phyloP scores from a whole-genome alignment of 306 rosid species.

The Inga leiocalycina region DNA sequence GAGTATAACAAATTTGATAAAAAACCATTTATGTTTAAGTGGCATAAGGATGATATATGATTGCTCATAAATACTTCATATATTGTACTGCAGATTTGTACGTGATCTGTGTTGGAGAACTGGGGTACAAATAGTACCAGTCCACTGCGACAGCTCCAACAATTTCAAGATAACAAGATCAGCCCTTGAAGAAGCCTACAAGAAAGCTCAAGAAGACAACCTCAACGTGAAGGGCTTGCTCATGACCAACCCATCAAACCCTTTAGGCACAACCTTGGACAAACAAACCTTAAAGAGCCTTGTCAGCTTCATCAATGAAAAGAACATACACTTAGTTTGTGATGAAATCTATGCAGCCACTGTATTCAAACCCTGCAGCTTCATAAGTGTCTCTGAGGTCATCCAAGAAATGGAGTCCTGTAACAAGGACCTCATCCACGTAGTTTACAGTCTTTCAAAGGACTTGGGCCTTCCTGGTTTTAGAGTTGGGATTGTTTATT shows the following conservation, averaged over 20 bases:
- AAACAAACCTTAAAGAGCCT: conserved; percentile 57
- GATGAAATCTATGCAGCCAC: conserved; percentile 90
- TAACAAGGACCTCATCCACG: conserved; percentile 68
- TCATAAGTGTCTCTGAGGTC: conserved; percentile 63
- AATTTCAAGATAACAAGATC: conserved; percentile 62
- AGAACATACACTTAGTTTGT: conserved; percentile 72
- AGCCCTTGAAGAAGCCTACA: conserved; percentile 72
- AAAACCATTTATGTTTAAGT: background rate
- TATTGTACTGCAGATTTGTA: conserved; percentile 58
- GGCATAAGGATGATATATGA: background rate
- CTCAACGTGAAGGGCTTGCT: conserved; percentile 72
- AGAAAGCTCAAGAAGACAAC: conserved; percentile 50
- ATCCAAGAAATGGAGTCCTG: conserved; percentile 45
- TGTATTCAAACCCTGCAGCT: conserved; percentile 47
- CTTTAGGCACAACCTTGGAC: conserved; percentile 69
- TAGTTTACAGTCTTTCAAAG: conserved; percentile 78
- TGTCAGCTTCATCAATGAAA: conserved; percentile 63
- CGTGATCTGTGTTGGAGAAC: conserved; percentile 88
- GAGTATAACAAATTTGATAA: conserved; percentile 12
- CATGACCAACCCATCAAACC: conserved; percentile 89
- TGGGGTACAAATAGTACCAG: conserved; percentile 56
- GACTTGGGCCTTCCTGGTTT: conserved; percentile 92
- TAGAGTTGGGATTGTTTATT: conserved; percentile 82
- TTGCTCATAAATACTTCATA: background rate
- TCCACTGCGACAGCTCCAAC: conserved; percentile 73